These are phyloP conservation scores for Pseudevernia furfuracea DNA, from an alignment of 495 filamentous ascomycete genomes.

Conservation along the genomic window DNA sequence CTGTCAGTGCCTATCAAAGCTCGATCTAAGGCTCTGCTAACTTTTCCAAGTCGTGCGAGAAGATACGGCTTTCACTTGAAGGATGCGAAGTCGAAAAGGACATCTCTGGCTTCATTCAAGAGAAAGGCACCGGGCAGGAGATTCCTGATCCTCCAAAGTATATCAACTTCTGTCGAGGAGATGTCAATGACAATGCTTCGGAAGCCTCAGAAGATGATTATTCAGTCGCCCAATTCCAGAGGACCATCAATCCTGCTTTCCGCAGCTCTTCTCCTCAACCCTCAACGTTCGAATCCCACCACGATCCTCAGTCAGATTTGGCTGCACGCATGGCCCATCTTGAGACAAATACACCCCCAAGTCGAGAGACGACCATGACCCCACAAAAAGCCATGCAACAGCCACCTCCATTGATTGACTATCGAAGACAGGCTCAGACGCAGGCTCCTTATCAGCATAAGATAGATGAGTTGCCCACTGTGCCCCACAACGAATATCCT, in stretches of 20 bases:
- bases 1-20: slow-evolving; percentile 40
- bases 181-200: slow-evolving; percentile 71
- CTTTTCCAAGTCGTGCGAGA: slow-evolving; percentile 67
- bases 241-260: slow-evolving; percentile 91
- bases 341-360: slow-evolving; percentile 40
- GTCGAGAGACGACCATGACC: slow-evolving; percentile 47
- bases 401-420: slow-evolving; percentile 40
- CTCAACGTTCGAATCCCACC: slow-evolving; percentile 81
- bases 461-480: slow-evolving; percentile 55
- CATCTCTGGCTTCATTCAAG: slow-evolving; percentile 81
- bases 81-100: slow-evolving; percentile 96
- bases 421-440: slow-evolving; percentile 30
- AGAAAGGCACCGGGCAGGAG: slow-evolving; percentile 86
- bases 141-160: slow-evolving; percentile 97
- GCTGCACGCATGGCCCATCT: slow-evolving; percentile 55
- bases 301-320: slow-evolving; percentile 67
- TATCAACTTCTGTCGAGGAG: slow-evolving; percentile 96
- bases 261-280: slow-evolving; percentile 84
- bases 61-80: slow-evolving; percentile 89
- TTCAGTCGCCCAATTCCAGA: slow-evolving; percentile 89
- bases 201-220: slow-evolving; percentile 82
- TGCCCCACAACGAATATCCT: slow-evolving; percentile 91
- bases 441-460: slow-evolving; percentile 44
- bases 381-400: slow-evolving; percentile 45
- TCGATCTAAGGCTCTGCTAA: slow-evolving; percentile 23